Conservation (phyloP, 768 basidiomycete species). For the Suillus alpinus region DNA sequence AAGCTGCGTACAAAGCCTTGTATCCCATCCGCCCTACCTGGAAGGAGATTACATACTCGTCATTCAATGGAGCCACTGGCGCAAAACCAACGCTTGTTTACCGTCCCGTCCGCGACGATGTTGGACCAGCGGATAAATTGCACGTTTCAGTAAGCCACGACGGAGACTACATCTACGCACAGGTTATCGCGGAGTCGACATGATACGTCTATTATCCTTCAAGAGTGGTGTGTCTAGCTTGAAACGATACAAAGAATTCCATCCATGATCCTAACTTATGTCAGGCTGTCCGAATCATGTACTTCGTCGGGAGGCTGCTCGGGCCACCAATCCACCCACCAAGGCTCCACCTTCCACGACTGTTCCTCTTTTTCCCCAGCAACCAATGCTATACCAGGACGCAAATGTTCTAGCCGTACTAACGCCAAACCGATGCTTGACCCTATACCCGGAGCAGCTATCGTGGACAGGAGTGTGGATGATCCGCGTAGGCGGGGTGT, state of each 20-base stretch:
- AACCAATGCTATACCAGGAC: constrained; percentile 25
- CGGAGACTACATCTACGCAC: constrained; percentile 70
- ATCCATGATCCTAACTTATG: constrained; percentile 5
- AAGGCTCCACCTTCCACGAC: constrained; percentile 49
- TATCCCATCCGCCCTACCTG: constrained; percentile 68
- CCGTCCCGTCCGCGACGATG: constrained; percentile 4
- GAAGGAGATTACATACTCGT: constrained; percentile 65
- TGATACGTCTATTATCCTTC: constrained; percentile 1
- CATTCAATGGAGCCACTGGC: constrained; percentile 28
- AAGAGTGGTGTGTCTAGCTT: neutral
- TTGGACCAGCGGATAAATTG: constrained; percentile 23
- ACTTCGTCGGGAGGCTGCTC: constrained; percentile 18
- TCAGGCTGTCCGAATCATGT: constrained; percentile 14
- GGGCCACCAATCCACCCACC: constrained; percentile 73
- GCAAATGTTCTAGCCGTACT: constrained; percentile 69
- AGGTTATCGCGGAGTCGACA: constrained; percentile 55
- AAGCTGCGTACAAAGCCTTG: constrained; percentile 84
- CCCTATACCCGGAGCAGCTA: constrained; percentile 25
- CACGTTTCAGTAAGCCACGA: constrained; percentile 83
- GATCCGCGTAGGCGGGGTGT: constrained; percentile 63
- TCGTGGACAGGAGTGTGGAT: constrained; percentile 69
- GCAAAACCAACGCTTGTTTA: constrained; percentile 44
- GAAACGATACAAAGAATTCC: constrained; percentile 2
- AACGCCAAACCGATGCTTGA: constrained; percentile 71
- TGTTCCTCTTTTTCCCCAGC: constrained; percentile 27